Evolutionary conservation across 1,139 yeast genomes (phyloP).

Genomic region (Saccharomycopsis hybrid): DNA sequence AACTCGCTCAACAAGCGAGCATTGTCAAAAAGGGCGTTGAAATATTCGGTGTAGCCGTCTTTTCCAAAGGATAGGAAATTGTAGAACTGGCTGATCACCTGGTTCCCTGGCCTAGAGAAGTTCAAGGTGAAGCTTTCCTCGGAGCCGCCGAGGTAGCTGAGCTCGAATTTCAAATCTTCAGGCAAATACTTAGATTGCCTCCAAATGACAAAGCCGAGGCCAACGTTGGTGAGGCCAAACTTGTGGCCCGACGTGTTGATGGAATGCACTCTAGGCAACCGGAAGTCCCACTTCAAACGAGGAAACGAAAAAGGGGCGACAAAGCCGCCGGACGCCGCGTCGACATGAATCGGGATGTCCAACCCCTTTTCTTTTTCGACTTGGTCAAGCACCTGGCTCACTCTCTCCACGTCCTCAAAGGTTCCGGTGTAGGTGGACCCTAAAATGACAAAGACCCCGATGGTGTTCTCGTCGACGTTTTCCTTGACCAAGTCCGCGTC

Average conservation of each 20-base stretch:
- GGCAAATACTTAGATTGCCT: constrained; percentile 61
- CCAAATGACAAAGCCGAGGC: constrained; percentile 92
- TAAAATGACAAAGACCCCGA: constrained; percentile 81
- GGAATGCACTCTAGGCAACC: constrained; percentile 66
- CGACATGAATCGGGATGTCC: constrained; percentile 79
- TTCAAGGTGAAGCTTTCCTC: constrained; percentile 84
- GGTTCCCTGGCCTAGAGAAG: constrained; percentile 90
- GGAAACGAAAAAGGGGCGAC: constrained; percentile 82
- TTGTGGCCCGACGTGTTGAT: constrained; percentile 92
- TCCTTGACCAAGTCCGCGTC: constrained; percentile 55
- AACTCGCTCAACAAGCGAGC: constrained; percentile 64
- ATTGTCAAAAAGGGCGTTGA: constrained; percentile 56
- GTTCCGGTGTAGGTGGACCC: constrained; percentile 95
- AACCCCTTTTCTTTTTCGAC: constrained; percentile 62
- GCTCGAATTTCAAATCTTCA: constrained; percentile 62
- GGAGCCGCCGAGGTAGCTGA: constrained; percentile 81
- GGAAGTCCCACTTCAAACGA: constrained; percentile 75
- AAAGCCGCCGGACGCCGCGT: constrained; percentile 90
- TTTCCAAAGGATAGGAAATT: constrained; percentile 66
- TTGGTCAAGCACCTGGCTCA: constrained; percentile 57
- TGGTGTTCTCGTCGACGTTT: constrained; percentile 80
- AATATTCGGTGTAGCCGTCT: constrained; percentile 61
- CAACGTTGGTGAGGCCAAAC: constrained; percentile 85
- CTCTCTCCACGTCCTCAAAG: constrained; percentile 67
- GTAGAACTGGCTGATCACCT: constrained; percentile 81